phyloP scores from a whole-genome alignment of 805 yeast genomes.

The Teunomyces lycoperdinae region DNA sequence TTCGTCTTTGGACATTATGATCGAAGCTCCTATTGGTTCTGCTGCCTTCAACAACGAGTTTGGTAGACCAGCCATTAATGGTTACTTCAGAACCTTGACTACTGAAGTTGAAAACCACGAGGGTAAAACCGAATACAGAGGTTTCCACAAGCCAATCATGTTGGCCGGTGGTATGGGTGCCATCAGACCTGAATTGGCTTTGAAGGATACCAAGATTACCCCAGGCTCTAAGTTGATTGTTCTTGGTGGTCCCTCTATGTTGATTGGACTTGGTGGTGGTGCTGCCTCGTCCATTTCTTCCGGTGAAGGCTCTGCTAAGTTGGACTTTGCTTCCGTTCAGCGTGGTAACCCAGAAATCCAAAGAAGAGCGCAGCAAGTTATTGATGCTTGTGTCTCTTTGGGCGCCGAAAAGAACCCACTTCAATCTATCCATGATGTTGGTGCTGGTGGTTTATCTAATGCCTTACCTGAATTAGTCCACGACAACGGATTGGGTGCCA shows the following conservation, averaged over 20 bases:
- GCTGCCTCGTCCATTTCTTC: conserved; percentile 98
- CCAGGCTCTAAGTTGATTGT: conserved; percentile 92
- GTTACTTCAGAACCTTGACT: conserved; percentile 94
- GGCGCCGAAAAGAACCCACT: conserved; percentile 70
- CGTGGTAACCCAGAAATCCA: conserved; percentile 99
- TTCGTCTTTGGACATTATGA: conserved; percentile 88
- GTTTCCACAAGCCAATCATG: conserved; percentile 99
- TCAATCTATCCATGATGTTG: conserved; percentile 96
- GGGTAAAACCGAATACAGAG: conserved; percentile 75
- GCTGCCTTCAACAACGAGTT: conserved; percentile 98
- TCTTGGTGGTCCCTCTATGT: conserved; percentile 96
- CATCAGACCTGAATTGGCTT: conserved; percentile 86
- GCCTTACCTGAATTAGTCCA: conserved; percentile 97
- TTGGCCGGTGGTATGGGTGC: conserved; percentile 99
- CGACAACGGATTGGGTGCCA: conserved; percentile 94
- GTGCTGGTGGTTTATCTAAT: conserved; percentile 98
- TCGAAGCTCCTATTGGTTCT: conserved; percentile 95
- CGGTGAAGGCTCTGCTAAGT: conserved; percentile 92
- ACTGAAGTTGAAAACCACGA: conserved; percentile 64
- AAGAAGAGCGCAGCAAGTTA: conserved; percentile 97
- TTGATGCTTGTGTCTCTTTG: conserved; percentile 85
- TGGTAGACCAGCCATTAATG: conserved; percentile 96
- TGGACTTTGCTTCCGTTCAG: conserved; percentile 98
- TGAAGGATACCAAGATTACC: conserved; percentile 82
- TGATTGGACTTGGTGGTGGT: conserved; percentile 99